These are phyloP conservation scores for Lodderomyces parapsilosis DNA, from an alignment of 1,139 yeast species.

Conservation along the genomic window DNA sequence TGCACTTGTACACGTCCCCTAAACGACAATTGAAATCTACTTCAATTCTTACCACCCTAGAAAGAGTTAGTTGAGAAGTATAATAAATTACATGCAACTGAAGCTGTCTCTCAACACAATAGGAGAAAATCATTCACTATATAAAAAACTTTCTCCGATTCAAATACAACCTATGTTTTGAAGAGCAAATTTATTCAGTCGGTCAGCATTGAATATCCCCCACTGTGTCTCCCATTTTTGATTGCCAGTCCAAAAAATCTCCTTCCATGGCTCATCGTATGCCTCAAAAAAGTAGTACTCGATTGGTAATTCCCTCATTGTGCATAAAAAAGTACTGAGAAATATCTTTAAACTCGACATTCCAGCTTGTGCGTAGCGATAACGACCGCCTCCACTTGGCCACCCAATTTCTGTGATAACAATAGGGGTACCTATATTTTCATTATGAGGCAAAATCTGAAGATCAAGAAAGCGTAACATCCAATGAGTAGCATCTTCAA, in stretches of 20 bases:
- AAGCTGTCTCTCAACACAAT: no score
- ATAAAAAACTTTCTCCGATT: background rate
- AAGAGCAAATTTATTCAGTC: conserved; percentile 24
- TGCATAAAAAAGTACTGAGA: conserved; percentile 53
- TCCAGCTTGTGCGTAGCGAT: conserved; percentile 48
- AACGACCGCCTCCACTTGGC: conserved; percentile 64
- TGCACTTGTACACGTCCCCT: no score
- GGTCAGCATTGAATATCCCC: conserved; percentile 58
- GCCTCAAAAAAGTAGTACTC: conserved; percentile 71
- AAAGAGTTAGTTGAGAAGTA: no score
- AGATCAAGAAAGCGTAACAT: conserved; percentile 46
- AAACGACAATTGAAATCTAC: no score
- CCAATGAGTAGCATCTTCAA: conserved; percentile 53
- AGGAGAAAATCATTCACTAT: no score
- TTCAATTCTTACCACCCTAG: no score
- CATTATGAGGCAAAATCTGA: conserved; percentile 36
- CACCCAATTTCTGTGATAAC: conserved; percentile 68
- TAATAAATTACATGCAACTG: no score
- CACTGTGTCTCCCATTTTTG: conserved; percentile 68
- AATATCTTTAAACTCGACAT: conserved; percentile 44
- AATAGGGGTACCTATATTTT: conserved; percentile 24
- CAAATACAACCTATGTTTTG: conserved; percentile 21
- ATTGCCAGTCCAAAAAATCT: conserved; percentile 45
- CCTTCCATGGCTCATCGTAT: conserved; percentile 73
- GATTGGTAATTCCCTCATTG: conserved; percentile 29